Percentiles rank a stretch among this genome's conserved stretches.
These are phyloP conservation scores for Thelonectria olida DNA, from an alignment of 2,329 filamentous ascomycete genomes.

Conservation along the genomic window DNA sequence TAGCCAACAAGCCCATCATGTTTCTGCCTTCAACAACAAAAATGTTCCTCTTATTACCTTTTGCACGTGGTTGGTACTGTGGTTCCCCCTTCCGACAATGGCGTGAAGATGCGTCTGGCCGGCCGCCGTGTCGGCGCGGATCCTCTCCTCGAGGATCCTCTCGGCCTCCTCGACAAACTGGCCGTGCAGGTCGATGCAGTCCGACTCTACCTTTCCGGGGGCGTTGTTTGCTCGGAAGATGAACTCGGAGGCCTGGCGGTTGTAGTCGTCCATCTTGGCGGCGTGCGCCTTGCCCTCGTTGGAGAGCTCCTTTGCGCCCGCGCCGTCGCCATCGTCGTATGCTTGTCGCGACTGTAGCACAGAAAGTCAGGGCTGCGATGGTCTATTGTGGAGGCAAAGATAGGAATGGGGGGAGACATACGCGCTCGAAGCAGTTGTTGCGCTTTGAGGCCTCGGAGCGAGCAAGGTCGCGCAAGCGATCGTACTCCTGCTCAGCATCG, in stretches of 20 bases:
- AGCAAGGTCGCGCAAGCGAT: conserved; percentile 85
- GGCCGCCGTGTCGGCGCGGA: conserved; percentile 76
- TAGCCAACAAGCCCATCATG: no score
- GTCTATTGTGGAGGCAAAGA: background rate
- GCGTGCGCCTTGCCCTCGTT: conserved; percentile 88
- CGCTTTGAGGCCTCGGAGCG: conserved; percentile 83
- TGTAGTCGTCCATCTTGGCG: conserved; percentile 85
- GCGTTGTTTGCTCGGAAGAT: conserved; percentile 98
- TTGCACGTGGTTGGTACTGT: conserved; percentile 82
- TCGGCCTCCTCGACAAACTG: conserved; percentile 96
- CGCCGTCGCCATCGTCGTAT: conserved; percentile 85
- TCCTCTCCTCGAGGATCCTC: conserved; percentile 86
- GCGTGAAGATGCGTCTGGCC: conserved; percentile 89
- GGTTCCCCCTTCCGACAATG: conserved; percentile 95
- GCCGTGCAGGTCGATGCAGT: conserved; percentile 94
- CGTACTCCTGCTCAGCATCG: conserved; percentile 86
- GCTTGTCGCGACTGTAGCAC: conserved; percentile 73
- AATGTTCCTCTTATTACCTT: no score
- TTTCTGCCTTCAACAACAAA: background rate
- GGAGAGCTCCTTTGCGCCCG: conserved; percentile 81
- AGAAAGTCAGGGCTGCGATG: conserved; percentile 27
- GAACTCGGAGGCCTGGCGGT: conserved; percentile 88
- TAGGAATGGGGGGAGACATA: conserved; percentile 48
- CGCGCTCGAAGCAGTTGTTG: conserved; percentile 77
- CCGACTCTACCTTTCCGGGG: conserved; percentile 73